Percentiles rank a stretch among this genome's conserved stretches.
Evolutionary conservation across 495 filamentous ascomycete genomes (phyloP).

Genomic region (Poronia punctata): DNA sequence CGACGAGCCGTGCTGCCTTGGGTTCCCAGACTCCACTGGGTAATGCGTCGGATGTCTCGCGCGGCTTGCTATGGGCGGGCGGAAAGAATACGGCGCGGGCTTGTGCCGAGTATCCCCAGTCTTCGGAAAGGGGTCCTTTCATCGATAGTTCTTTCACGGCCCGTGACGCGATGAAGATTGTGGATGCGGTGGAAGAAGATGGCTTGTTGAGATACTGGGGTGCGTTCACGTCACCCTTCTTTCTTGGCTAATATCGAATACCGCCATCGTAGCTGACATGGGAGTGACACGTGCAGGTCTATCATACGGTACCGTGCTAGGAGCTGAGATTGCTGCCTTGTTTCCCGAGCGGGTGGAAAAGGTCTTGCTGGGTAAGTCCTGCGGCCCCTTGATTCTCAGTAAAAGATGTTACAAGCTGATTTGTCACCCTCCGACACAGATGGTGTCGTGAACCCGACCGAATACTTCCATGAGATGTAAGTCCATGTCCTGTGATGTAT

Average conservation of each 20-base stretch:
- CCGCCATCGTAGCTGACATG: neutral
- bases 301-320: slow-evolving; percentile 39
- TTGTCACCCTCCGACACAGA: slow-evolving; percentile 13
- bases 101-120: slow-evolving; percentile 8
- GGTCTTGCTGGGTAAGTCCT: slow-evolving; percentile 23
- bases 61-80: slow-evolving; percentile 18
- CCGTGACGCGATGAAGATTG: slow-evolving; percentile 37
- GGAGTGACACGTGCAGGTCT: slow-evolving; percentile 17
- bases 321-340: slow-evolving; percentile 35
- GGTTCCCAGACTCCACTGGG: neutral
- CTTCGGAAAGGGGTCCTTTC: slow-evolving; percentile 17
- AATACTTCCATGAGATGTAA: slow-evolving; percentile 31
- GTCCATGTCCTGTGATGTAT: slow-evolving; percentile 2
- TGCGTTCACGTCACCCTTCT: slow-evolving; percentile 10
- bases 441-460: slow-evolving; percentile 33
- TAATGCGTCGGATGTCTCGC: slow-evolving; percentile 16
- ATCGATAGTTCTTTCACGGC: slow-evolving; percentile 35
- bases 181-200: slow-evolving; percentile 36
- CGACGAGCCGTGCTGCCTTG: neutral
- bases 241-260: neutral
- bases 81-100: slow-evolving; percentile 9
- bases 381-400: neutral
- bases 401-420: neutral
- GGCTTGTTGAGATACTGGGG: slow-evolving; percentile 42
- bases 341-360: slow-evolving; percentile 40